Evolutionary conservation across 106 monocot genomes (phyloP), one percentile per base, ranked within the genome.

Genomic region (Narthecium ossifragum): DNA sequence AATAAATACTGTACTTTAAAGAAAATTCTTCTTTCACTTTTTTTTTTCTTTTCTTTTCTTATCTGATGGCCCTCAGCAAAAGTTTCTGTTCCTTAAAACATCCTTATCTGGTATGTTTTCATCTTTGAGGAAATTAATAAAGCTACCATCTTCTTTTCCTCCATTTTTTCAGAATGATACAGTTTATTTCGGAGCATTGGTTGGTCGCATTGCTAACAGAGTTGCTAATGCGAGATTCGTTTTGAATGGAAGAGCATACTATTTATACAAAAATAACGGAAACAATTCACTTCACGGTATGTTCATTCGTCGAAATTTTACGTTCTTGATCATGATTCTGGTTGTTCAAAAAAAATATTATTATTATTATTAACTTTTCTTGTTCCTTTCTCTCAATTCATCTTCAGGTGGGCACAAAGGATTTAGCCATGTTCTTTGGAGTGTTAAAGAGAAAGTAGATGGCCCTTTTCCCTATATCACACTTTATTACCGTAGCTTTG

Each of bases 391-490:
- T 17, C 57, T 33, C 5, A 51, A 0, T 31, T 17, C 2, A 18
- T 52, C 15, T 51, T 55, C 22, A 88, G 87, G 88, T 70, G 92
- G 92, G 2, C 83, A 80, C 51, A 80, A 80, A 74, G 86, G 92
- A 28, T 92, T 80, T 43, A 75, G 73, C 48, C 52, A 56, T 9
- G 82, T 77, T 17, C 43, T 84, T 27, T 92, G 92, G 92, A 68
- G 70, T 0, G 72, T 84, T 1, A 72, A 55, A 26, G 75, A 84
- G 48, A 66, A 64, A 28, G 64, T 63, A 0, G 64, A 73, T 29
- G 87, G 87, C 25, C 65, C 74, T 13, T 72, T 51, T 29, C 92
- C 92, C 23, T 75, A 66, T 34, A 75, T 92, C 69, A 92, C 74
- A 18, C 71, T 83, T 31, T 54, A 74, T 27, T 84, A 84, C 58